A percentile compares a stretch with the other conserved stretches of the same genome.
Conservation (phyloP, 208 protist genomes). For the Angomonas ambiguus region DNA sequence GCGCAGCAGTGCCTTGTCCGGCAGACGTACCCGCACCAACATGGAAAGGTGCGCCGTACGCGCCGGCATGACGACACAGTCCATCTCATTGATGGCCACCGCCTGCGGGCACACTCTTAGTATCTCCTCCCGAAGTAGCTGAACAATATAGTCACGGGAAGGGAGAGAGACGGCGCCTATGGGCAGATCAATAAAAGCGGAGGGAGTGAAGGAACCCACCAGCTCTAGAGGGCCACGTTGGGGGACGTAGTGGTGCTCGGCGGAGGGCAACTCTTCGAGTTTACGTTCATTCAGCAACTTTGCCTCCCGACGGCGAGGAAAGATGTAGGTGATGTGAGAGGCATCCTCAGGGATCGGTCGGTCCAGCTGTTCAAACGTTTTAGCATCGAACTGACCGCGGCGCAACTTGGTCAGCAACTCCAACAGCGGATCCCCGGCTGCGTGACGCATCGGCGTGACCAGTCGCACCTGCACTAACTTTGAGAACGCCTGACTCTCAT, state of each 20-base stretch:
- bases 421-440: slow-evolving; percentile 43
- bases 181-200: slow-evolving; percentile 42
- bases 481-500: slow-evolving; percentile 49
- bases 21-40: slow-evolving; percentile 46
- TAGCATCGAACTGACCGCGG: slow-evolving; percentile 45
- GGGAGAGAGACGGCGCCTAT: slow-evolving; percentile 11
- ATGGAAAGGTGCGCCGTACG: slow-evolving; percentile 16
- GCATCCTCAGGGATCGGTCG: slow-evolving; percentile 40
- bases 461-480: slow-evolving; percentile 55
- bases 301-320: slow-evolving; percentile 68
- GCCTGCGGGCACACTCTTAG: neutral
- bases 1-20: slow-evolving; percentile 10
- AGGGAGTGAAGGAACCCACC: slow-evolving; percentile 53
- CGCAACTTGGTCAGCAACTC: slow-evolving; percentile 56
- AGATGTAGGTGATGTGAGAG: slow-evolving; percentile 76
- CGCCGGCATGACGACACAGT: slow-evolving; percentile 70
- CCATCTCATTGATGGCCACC: slow-evolving; percentile 30
- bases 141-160: slow-evolving; percentile 29
- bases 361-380: slow-evolving; percentile 40
- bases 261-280: slow-evolving; percentile 52
- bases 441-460: slow-evolving; percentile 81
- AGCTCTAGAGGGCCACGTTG: slow-evolving; percentile 76
- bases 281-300: slow-evolving; percentile 69
- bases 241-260: slow-evolving; percentile 62
- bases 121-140: slow-evolving; percentile 36